Conservation (phyloP, 176 grass and related monocot genomes). For the Oryza nivara region DNA sequence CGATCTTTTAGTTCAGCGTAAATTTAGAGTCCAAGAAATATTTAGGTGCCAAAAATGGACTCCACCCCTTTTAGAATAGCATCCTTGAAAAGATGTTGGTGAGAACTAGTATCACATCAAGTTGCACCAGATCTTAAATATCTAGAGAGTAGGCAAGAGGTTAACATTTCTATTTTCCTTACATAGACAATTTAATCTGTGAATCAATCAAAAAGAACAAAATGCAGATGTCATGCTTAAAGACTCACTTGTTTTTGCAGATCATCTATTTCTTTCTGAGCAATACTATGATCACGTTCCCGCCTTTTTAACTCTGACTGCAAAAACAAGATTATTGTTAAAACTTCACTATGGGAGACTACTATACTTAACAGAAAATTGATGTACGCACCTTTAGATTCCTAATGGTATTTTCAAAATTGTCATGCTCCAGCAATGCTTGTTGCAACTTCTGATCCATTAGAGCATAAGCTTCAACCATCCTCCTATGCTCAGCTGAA, state of each 20-base stretch:
- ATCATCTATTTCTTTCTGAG: constrained; percentile 82
- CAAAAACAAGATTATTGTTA: constrained; percentile 48
- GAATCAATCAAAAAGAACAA: neutral
- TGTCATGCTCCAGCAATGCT: constrained; percentile 86
- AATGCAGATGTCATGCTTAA: constrained; percentile 3
- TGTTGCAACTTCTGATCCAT: constrained; percentile 97
- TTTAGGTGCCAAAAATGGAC: too few relatives aligned
- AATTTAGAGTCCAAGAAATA: too few relatives aligned
- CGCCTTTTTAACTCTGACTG: constrained; percentile 81
- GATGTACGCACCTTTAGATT: constrained; percentile 65
- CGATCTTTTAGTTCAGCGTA: too few relatives aligned
- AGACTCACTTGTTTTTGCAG: constrained; percentile 89
- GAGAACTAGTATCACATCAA: neutral
- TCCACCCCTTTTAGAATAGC: too few relatives aligned
- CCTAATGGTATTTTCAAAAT: constrained; percentile 83
- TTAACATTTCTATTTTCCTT: neutral
- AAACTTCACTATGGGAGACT: constrained; percentile 29
- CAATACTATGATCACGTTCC: constrained; percentile 73
- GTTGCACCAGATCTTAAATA: constrained; percentile 1
- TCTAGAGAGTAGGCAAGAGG: neutral
- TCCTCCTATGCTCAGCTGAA: constrained; percentile 92
- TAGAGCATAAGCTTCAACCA: constrained; percentile 86
- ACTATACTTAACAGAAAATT: constrained; percentile 21
- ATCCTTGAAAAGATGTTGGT: neutral
- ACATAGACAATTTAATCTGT: neutral